Percentiles rank a stretch among this genome's conserved stretches.
phyloP scores from a whole-genome alignment of 257 asterid genomes.

The Ballota nigra region DNA sequence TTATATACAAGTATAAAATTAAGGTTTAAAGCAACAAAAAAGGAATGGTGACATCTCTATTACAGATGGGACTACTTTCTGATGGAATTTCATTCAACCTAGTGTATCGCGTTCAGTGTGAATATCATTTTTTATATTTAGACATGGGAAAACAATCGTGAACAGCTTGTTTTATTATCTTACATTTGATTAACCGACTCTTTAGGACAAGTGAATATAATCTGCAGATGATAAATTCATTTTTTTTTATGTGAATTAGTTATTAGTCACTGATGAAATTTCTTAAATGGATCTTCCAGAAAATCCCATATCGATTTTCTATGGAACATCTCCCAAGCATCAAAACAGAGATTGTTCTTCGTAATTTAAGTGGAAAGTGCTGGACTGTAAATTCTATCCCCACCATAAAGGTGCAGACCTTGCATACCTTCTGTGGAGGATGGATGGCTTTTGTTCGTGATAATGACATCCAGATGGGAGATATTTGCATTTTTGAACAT shows the following conservation, averaged over 20 bases:
- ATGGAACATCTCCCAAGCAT: constrained; percentile 71
- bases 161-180: not conserved
- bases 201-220: not conserved
- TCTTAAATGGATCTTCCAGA: constrained; percentile 40
- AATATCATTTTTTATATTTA: not conserved
- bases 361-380: constrained; percentile 63
- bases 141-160: not conserved
- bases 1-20: not conserved
- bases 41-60: not conserved
- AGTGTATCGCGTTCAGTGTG: not conserved
- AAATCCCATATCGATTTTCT: constrained; percentile 83
- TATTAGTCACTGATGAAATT: constrained; percentile 23
- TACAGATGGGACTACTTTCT: not conserved
- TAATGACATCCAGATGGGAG: constrained; percentile 80
- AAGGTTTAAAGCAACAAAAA: not conserved
- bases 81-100: not conserved
- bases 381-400: constrained; percentile 95
- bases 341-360: constrained; percentile 73
- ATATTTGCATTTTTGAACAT: constrained; percentile 91
- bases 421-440: constrained; percentile 96
- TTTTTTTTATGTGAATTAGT: not conserved
- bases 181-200: not conserved
- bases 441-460: constrained; percentile 97
- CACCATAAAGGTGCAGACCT: constrained; percentile 65
- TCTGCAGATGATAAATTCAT: not conserved